These are phyloP conservation scores for Aspergillus pseudoglaucus DNA, from an alignment of 2,329 filamentous ascomycete species.

Conservation along the genomic window DNA sequence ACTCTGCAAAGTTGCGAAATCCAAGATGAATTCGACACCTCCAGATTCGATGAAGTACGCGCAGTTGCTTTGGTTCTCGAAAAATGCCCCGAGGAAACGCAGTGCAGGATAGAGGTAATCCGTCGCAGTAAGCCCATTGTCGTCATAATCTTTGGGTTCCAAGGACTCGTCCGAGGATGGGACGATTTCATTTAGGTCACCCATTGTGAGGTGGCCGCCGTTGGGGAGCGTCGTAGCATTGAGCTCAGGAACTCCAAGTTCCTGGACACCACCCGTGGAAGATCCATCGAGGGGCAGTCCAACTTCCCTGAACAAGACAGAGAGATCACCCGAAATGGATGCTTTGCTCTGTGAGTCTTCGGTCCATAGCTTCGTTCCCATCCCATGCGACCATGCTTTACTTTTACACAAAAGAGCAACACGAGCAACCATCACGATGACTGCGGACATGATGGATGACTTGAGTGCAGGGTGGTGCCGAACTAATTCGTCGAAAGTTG, in stretches of 20 bases:
- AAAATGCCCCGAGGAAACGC: constrained; percentile 71
- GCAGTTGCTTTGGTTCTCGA: constrained; percentile 67
- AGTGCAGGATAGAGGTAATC: constrained; percentile 70
- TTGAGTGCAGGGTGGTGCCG: constrained; percentile 86
- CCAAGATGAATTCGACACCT: constrained; percentile 75
- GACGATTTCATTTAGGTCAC: constrained; percentile 23
- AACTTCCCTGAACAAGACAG: constrained; percentile 29
- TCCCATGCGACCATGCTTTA: constrained; percentile 61
- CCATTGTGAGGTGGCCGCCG: constrained; percentile 28
- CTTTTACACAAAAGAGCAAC: constrained; percentile 67
- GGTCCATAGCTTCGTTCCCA: constrained; percentile 73
- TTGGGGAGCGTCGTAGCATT: constrained; percentile 29
- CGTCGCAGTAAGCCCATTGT: constrained; percentile 49
- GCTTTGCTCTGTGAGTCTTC: constrained; percentile 53
- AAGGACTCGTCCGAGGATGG: constrained; percentile 17
- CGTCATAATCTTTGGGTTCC: constrained; percentile 45
- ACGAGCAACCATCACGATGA: constrained; percentile 80
- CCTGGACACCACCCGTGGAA: constrained; percentile 15
- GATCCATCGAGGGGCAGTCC: constrained; percentile 22
- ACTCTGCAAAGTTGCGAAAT: constrained; percentile 75
- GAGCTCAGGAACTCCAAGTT: constrained; percentile 22
- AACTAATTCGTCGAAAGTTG: constrained; percentile 86
- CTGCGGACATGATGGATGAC: constrained; percentile 71
- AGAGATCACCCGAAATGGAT: constrained; percentile 52
- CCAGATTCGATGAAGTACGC: constrained; percentile 68